Percentiles rank a stretch among this genome's conserved stretches.
Conservation (phyloP, 2,329 filamentous ascomycete genomes). For the Paecilomyces dactylethromorphus region DNA sequence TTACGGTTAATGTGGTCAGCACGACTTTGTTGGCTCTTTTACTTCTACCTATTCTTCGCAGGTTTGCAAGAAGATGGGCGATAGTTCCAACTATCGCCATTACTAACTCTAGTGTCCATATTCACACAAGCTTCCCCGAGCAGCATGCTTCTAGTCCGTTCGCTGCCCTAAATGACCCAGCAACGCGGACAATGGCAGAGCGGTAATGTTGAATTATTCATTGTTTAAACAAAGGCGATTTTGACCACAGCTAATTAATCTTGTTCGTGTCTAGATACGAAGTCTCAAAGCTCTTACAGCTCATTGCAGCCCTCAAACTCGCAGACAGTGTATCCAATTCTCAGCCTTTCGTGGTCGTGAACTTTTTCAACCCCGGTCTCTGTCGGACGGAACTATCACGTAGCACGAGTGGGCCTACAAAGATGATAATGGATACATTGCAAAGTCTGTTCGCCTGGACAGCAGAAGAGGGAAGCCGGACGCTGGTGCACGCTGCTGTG, state of each 20-base stretch:
- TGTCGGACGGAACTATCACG: conserved; percentile 11
- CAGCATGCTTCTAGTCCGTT: conserved; percentile 7
- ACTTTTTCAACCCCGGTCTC: conserved; percentile 16
- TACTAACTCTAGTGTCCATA: conserved; percentile 10
- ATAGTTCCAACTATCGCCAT: conserved; percentile 7
- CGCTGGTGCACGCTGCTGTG: conserved; percentile 11
- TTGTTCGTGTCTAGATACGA: conserved; percentile 1
- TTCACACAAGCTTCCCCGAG: conserved; percentile 9
- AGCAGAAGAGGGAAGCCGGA: conserved; percentile 12
- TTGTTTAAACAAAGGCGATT: conserved; percentile 5
- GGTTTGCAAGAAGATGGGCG: background rate
- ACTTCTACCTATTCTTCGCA: background rate
- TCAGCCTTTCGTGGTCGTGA: conserved; percentile 9
- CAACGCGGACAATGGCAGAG: conserved; percentile 3
- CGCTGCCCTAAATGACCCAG: conserved; percentile 4
- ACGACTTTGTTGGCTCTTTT: conserved; percentile 40
- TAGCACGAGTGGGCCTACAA: conserved; percentile 1
- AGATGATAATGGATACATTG: conserved; percentile 1
- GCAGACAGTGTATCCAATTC: conserved; percentile 1
- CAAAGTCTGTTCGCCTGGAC: conserved; percentile 8
- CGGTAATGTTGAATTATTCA: conserved; percentile 5
- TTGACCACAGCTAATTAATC: conserved; percentile 1
- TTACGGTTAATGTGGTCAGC: conserved; percentile 47
- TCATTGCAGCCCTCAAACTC: conserved; percentile 5
- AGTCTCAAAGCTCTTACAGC: conserved; percentile 6